Evolutionary conservation across 768 basidiomycete species (phyloP).

Genomic region (Tricholoma flavovirens): DNA sequence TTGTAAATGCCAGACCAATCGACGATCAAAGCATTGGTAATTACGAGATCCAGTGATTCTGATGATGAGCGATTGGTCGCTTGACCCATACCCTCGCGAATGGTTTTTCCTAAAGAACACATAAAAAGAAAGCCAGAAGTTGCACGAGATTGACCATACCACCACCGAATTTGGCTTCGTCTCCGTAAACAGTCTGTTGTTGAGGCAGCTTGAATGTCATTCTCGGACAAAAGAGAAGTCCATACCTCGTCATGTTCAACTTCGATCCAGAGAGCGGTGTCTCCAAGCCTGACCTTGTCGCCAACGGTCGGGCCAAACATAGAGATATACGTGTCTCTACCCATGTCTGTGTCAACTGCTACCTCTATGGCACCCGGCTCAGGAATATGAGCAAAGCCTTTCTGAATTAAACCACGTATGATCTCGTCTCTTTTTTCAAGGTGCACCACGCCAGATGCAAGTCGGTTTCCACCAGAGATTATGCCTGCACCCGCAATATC

Average conservation of each 20-base stretch:
- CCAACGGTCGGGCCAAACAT: constrained; percentile 97
- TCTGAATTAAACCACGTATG: constrained; percentile 41
- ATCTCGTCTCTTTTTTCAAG: constrained; percentile 39
- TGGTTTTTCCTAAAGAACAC: constrained; percentile 64
- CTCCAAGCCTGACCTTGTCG: constrained; percentile 83
- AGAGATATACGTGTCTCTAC: constrained; percentile 72
- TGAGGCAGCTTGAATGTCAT: neutral
- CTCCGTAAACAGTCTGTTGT: constrained; percentile 77
- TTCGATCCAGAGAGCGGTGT: constrained; percentile 87
- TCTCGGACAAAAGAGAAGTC: constrained; percentile 3
- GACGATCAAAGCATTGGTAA: constrained; percentile 91
- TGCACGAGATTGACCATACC: constrained; percentile 36
- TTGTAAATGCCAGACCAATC: constrained; percentile 97
- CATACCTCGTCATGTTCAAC: constrained; percentile 79
- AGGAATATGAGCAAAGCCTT: constrained; percentile 65
- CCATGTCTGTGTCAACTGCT: constrained; percentile 46
- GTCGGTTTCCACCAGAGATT: constrained; percentile 74
- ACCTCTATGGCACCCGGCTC: constrained; percentile 59
- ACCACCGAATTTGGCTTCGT: constrained; percentile 97
- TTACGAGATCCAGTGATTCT: constrained; percentile 82
- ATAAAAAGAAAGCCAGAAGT: neutral
- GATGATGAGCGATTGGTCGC: constrained; percentile 61
- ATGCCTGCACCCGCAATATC: constrained; percentile 65
- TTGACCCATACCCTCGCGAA: constrained; percentile 97
- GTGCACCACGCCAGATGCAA: constrained; percentile 57